Conservation (phyloP, 345 rosid species). For the Durio zibethinus region DNA sequence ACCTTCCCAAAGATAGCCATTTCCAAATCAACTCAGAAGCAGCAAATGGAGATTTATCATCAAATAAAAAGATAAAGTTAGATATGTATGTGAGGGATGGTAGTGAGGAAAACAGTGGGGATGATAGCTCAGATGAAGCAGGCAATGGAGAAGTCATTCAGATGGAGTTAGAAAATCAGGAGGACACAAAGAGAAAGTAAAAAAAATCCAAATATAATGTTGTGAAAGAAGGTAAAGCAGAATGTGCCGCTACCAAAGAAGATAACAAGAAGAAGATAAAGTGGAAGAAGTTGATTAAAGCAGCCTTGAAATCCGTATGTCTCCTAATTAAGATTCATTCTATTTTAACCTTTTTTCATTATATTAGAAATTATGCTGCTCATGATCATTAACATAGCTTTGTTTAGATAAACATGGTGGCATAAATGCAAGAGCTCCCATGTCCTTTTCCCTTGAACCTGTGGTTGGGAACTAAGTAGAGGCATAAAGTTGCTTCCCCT, state of each 20-base stretch:
- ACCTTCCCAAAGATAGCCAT: constrained; percentile 19
- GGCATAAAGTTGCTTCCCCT: background rate
- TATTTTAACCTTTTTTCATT: background rate
- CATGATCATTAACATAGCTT: background rate
- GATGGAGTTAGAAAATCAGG: constrained; percentile 20
- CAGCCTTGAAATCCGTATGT: constrained; percentile 65
- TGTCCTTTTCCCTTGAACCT: background rate
- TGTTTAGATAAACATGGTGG: background rate
- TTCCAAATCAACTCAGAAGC: constrained; percentile 12
- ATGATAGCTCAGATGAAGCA: constrained; percentile 19
- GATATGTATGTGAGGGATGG: constrained; percentile 29
- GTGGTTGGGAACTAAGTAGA: background rate
- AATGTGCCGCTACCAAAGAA: constrained; percentile 24
- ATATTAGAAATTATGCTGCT: background rate
- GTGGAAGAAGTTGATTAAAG: constrained; percentile 74
- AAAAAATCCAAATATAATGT: constrained; percentile 41
- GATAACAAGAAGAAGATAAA: constrained; percentile 50
- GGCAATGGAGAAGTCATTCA: constrained; percentile 43
- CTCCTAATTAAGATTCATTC: constrained; percentile 1
- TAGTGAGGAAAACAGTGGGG: constrained; percentile 3
- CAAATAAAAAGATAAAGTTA: constrained; percentile 55
- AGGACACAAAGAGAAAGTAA: constrained; percentile 16
- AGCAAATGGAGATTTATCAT: constrained; percentile 33
- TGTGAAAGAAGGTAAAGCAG: constrained; percentile 17
- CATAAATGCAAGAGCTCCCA: background rate